phyloP scores from a whole-genome alignment of 148 eudicot genomes.

The Polygonum maritimum region DNA sequence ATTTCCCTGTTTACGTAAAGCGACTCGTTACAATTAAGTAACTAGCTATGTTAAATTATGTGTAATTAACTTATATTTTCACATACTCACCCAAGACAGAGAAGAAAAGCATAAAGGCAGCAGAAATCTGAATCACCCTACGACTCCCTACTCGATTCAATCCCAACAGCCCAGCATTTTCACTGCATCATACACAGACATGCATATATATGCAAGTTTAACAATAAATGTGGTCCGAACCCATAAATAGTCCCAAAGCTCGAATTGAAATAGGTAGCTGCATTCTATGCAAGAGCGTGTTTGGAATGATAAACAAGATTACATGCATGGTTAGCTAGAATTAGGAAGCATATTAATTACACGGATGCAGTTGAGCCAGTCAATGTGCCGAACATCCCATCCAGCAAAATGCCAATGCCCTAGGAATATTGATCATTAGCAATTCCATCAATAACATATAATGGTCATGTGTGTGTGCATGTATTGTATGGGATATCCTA shows the following conservation, averaged over 20 bases:
- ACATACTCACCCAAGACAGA: slow-evolving; percentile 58
- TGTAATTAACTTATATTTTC: neutral
- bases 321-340: too few species aligned
- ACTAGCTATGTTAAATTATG: neutral
- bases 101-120: slow-evolving; percentile 82
- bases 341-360: slow-evolving; percentile 26
- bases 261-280: too few species aligned
- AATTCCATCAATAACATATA: neutral
- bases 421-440: slow-evolving; percentile 14
- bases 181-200: slow-evolving; percentile 25
- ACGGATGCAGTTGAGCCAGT: slow-evolving; percentile 81
- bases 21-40: neutral
- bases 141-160: slow-evolving; percentile 79
- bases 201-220: too few species aligned
- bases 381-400: slow-evolving; percentile 65
- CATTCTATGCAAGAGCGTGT: too few species aligned
- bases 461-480: too few species aligned
- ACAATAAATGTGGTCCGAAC: too few species aligned
- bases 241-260: too few species aligned
- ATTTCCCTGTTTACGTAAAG: slow-evolving; percentile 45
- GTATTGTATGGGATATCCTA: neutral
- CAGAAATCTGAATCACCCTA: slow-evolving; percentile 69
- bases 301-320: too few species aligned
- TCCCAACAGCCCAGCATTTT: slow-evolving; percentile 78
- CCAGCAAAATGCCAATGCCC: slow-evolving; percentile 69